These are phyloP conservation scores for Citrullus amarus DNA, from an alignment of 306 rosid genomes.

Conservation along the genomic window DNA sequence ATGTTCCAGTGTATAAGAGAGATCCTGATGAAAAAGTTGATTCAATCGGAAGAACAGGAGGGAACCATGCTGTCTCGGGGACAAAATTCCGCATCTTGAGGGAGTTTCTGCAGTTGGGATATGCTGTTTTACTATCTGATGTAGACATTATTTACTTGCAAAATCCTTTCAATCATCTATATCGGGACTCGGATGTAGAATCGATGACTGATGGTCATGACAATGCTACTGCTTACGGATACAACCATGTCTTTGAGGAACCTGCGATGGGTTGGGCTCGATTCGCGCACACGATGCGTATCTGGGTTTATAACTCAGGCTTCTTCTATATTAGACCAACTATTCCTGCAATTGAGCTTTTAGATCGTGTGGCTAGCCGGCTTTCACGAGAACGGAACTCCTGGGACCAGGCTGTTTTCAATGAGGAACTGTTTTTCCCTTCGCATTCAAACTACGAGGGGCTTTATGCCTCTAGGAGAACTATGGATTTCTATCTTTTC, in stretches of 20 bases:
- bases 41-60: constrained; percentile 43
- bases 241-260: constrained; percentile 62
- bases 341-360: constrained; percentile 71
- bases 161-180: constrained; percentile 63
- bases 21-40: constrained; percentile 58
- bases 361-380: constrained; percentile 78
- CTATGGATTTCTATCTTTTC: constrained; percentile 75
- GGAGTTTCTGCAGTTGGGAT: constrained; percentile 87
- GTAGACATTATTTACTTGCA: constrained; percentile 88
- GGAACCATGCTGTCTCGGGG: constrained; percentile 76
- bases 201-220: constrained; percentile 91
- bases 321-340: constrained; percentile 89
- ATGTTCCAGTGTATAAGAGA: constrained; percentile 71
- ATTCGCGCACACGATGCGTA: constrained; percentile 77
- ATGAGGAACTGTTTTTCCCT: constrained; percentile 79
- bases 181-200: constrained; percentile 78
- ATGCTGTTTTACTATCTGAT: constrained; percentile 82
- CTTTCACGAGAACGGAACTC: constrained; percentile 44
- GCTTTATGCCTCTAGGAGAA: constrained; percentile 75
- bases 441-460: constrained; percentile 74
- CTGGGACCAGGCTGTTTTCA: constrained; percentile 98
- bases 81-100: constrained; percentile 70
- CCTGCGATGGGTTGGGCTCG: constrained; percentile 92
- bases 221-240: constrained; percentile 77
- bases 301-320: constrained; percentile 95